phyloP scores from a whole-genome alignment of 441 rosid species.

The Corymbia citriodora region DNA sequence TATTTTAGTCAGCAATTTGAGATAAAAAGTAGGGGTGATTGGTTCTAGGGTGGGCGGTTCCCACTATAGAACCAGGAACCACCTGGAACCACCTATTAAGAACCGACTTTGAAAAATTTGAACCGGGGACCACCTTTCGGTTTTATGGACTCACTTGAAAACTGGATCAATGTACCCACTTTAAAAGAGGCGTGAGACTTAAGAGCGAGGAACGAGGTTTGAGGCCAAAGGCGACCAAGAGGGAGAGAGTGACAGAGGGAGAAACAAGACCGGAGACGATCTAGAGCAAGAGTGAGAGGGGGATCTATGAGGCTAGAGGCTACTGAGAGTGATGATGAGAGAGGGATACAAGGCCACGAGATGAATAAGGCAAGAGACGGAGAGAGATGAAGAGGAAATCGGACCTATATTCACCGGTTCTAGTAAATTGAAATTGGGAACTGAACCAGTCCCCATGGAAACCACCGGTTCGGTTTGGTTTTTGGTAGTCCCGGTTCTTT shows the following conservation, averaged over 20 bases:
- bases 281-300: not conserved
- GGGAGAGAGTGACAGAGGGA: not conserved
- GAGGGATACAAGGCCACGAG: too few relatives aligned
- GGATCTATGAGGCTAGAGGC: not conserved
- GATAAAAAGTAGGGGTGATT: not conserved
- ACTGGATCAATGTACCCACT: not conserved
- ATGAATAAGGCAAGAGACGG: not conserved
- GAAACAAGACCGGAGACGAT: too few relatives aligned
- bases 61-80: not conserved
- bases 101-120: not conserved
- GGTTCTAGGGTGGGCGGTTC: not conserved
- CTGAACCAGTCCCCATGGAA: not conserved
- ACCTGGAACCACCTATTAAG: not conserved
- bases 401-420: not conserved
- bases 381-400: not conserved
- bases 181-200: not conserved
- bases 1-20: not conserved
- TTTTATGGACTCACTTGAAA: not conserved
- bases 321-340: not conserved
- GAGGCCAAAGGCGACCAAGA: not conserved
- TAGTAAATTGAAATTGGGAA: too few relatives aligned
- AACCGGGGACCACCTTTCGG: rapidly evolving
- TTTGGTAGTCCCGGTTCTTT: too few relatives aligned
- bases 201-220: not conserved
- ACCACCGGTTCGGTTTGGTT: not conserved